Evolutionary conservation across 768 basidiomycete species (phyloP), one percentile per base, ranked within the genome.

Genomic region (Dacryopinax primogenitus): DNA sequence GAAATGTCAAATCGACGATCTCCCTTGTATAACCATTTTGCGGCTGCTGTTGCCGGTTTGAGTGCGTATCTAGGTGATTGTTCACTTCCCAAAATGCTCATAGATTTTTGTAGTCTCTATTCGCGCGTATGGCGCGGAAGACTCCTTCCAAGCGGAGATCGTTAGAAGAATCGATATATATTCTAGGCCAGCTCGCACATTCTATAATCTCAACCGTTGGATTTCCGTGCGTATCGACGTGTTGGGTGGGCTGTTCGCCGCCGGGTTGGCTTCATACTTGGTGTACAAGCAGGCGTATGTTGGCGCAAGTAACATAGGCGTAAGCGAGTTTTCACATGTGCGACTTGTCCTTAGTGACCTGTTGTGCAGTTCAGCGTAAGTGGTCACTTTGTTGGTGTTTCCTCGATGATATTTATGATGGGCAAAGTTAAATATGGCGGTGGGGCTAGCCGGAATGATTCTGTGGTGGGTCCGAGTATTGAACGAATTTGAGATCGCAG

Each of bases 101-200:
- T 44, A 15, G 23, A 18, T 6, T 7, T 18, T 4, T 15, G 41
- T 44, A 44, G 72, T 75, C 7, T 74, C 73, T 6, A 76, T 78
- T 63, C 67, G 77, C 30, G 77, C 77, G 0, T 78, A 74, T 64
- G 76, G 76, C 1, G 75, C 76, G 15, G 72, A 76, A 66, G 70
- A 72, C 16, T 44, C 65, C 58, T 78, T 45, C 70, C 72, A 51
- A 65, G 47, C 1, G 70, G 65, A 76, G 64, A 71, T 72, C 39
- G 64, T 81, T 39, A 73, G 75, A 34, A 78, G 82, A 4, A 83
- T 86, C 45, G 82, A 88, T 71, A 76, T 76, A 23, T 85, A 81
- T 65, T 75, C 77, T 15, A 75, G 79, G 45, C 71, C 80, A 7
- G 74, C 80, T 6, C 70, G 80, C 21, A 77, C 77, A 0, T 82